Evolutionary conservation across 352 stramenopile genomes (phyloP).

Genomic region (Pythium periplocum): DNA sequence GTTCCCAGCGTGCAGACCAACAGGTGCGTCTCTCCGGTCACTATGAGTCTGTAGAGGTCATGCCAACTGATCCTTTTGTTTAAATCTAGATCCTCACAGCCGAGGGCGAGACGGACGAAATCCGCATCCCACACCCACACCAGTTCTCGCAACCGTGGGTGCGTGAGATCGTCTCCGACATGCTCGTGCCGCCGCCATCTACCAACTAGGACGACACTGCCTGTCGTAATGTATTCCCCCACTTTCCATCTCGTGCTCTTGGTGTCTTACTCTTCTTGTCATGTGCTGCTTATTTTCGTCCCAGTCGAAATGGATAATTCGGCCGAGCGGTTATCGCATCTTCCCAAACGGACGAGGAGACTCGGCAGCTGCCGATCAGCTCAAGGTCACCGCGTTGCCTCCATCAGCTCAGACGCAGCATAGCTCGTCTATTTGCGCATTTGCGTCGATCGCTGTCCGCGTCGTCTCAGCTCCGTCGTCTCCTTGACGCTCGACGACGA

Average conservation of each 20-base stretch:
- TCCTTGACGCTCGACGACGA: no score
- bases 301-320: no score
- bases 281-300: no score
- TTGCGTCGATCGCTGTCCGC: no score
- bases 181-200: constrained; percentile 22
- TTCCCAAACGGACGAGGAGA: no score
- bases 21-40: constrained; percentile 23
- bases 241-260: not conserved
- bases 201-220: constrained; percentile 5
- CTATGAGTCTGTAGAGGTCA: not conserved
- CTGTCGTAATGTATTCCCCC: no score
- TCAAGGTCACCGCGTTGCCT: no score
- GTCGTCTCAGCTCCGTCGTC: no score
- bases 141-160: constrained; percentile 75
- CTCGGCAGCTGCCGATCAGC: no score
- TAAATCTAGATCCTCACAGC: constrained; percentile 37
- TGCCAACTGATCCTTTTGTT: not conserved
- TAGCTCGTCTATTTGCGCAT: no score
- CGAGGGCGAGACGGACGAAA: constrained; percentile 61
- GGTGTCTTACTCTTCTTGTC: not conserved
- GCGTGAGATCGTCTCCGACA: constrained; percentile 35
- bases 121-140: constrained; percentile 42
- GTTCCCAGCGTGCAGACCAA: constrained; percentile 56
- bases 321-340: no score
- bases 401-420: no score